phyloP scores from a whole-genome alignment of 2,329 filamentous ascomycete genomes.

The Diaporthe sp. region DNA sequence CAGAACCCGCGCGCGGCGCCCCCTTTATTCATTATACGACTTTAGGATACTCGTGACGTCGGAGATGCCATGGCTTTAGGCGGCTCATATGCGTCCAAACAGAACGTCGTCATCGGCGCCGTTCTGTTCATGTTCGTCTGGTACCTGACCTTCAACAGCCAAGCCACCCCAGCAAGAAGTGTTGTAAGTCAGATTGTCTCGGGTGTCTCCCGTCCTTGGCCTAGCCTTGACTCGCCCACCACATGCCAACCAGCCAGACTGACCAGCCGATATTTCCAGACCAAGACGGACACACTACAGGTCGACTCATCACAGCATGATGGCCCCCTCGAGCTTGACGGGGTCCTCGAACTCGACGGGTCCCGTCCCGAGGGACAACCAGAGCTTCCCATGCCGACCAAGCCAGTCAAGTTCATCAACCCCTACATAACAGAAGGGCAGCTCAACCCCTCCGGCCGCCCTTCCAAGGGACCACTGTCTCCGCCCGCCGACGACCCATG shows the following conservation, averaged over 20 bases:
- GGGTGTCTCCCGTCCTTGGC: neutral
- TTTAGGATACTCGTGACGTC: neutral
- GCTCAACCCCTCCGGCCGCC: constrained; percentile 40
- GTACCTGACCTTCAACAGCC: constrained; percentile 36
- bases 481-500: constrained; percentile 41
- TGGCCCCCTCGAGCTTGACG: constrained; percentile 28
- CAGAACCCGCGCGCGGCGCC: neutral
- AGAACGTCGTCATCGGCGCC: constrained; percentile 39
- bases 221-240: neutral
- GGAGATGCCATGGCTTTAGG: constrained; percentile 41
- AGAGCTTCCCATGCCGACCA: neutral
- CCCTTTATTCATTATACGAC: neutral
- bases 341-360: constrained; percentile 18
- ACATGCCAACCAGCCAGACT: neutral
- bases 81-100: constrained; percentile 39
- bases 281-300: constrained; percentile 12
- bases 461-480: constrained; percentile 39
- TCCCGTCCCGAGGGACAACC: constrained; percentile 7
- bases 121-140: constrained; percentile 37
- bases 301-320: constrained; percentile 22
- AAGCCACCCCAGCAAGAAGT: constrained; percentile 11
- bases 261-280: neutral
- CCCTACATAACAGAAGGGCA: constrained; percentile 41
- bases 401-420: constrained; percentile 33
- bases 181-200: constrained; percentile 37